These are phyloP conservation scores for Picea abies DNA, from an alignment of 83 land plant genomes.

Conservation along the genomic window DNA sequence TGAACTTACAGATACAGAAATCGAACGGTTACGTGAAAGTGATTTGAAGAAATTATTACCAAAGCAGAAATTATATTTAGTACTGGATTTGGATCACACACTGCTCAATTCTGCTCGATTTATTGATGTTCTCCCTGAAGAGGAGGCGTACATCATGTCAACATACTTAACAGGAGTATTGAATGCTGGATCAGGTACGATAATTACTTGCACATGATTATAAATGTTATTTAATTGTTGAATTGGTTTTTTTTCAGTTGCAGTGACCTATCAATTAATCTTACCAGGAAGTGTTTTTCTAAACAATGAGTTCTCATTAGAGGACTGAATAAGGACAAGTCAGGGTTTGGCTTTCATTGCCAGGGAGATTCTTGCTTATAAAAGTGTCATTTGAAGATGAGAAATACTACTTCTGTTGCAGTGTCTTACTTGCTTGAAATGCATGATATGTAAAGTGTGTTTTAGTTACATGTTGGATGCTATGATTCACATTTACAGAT, in stretches of 20 bases:
- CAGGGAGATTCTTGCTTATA: background rate
- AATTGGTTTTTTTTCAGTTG: background rate
- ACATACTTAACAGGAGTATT: conserved; percentile 30
- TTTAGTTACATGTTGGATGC: too few relatives aligned
- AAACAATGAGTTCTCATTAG: background rate
- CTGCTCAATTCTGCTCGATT: conserved; percentile 83
- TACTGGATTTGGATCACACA: conserved; percentile 97
- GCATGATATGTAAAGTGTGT: too few relatives aligned
- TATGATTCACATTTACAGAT: too few relatives aligned
- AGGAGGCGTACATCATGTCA: conserved; percentile 37
- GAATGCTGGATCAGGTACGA: conserved; percentile 33
- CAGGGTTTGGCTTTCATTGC: background rate
- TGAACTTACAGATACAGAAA: conserved; percentile 64
- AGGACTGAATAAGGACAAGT: background rate
- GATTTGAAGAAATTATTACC: conserved; percentile 65
- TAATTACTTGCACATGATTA: background rate
- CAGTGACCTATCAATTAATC: background rate
- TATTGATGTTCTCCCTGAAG: conserved; percentile 60
- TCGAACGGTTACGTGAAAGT: conserved; percentile 54
- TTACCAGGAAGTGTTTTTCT: background rate
- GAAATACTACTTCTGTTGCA: background rate
- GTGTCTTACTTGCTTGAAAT: too few relatives aligned
- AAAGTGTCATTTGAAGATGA: background rate
- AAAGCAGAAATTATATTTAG: conserved; percentile 65
- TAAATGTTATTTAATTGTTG: background rate